Evolutionary conservation across 345 rosid genomes (phyloP), one percentile per base, ranked within the genome.

Genomic region (Citropsis articulata): DNA sequence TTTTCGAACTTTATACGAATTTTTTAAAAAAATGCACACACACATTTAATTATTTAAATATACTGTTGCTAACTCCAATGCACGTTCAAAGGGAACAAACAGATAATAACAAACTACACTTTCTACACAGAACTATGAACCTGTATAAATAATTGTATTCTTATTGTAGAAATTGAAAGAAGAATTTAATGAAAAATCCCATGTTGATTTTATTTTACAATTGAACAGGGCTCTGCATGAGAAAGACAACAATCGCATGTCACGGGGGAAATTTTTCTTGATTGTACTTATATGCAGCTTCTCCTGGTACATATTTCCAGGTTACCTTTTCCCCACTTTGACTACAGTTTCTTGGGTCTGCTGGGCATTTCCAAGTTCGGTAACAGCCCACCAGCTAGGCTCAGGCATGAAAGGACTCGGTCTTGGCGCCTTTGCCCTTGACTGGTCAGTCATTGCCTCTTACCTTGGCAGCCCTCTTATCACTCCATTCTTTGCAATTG

Each of bases 331-430:
- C 84, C 76, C 83, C 45, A 78, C 88, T 2, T 74, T 90, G 59
- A 77, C 88, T 64, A 75, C 87, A 38, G 74, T 90, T 18, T 88
- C 93, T 22, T 87, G 89, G 88, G 84, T 90, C 56, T 90, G 93
- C 55, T 88, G 91, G 91, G 84, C 35, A 22, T 88, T 84, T 16
- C 91, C 89, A 16, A 88, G 83, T 77, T 90, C 91, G 9, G 82
- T 87, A 21, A 87, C 85, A 30, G 88, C 90, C 76, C 91, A 90
- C 10, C 90, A 88, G 45, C 1, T 87, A 69, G 90, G 91, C 24
- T 88, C 93, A 33, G 90, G 91, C 7, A 87, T 88, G 91, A 64
- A 48, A 2, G 91, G 91, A 36, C 88, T 90, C 7, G 93, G 91
- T 1, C 0, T 88, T 25, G 93, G 93, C 28, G 73, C 91, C 1